phyloP scores from a whole-genome alignment of 768 basidiomycete genomes.

The Strobilomyces echinocephalus region DNA sequence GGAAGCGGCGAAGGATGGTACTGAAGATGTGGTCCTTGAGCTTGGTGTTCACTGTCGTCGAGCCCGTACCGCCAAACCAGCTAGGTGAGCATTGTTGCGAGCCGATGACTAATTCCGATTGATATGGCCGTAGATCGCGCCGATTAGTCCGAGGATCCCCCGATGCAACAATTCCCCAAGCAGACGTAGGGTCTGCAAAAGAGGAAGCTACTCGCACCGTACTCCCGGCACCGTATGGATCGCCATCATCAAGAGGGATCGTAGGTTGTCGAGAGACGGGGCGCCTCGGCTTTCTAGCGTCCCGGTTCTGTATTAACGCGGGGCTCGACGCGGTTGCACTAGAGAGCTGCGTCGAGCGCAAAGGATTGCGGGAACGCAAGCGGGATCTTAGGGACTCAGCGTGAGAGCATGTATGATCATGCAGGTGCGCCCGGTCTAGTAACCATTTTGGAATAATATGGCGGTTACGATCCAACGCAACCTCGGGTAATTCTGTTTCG shows the following conservation, averaged over 20 bases:
- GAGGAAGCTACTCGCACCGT: slow-evolving; percentile 24
- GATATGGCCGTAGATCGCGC: slow-evolving; percentile 37
- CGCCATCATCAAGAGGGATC: slow-evolving; percentile 34
- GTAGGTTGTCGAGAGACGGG: slow-evolving; percentile 41
- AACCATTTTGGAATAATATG: slow-evolving; percentile 97
- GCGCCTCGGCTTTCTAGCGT: slow-evolving; percentile 26
- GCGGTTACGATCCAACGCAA: slow-evolving; percentile 85
- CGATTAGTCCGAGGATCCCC: slow-evolving; percentile 26
- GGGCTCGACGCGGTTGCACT: slow-evolving; percentile 67
- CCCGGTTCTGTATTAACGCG: slow-evolving; percentile 45
- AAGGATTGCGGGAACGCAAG: slow-evolving; percentile 30
- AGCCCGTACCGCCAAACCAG: slow-evolving; percentile 85
- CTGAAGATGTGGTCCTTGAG: slow-evolving; percentile 95
- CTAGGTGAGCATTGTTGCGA: slow-evolving; percentile 37
- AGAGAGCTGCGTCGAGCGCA: slow-evolving; percentile 41
- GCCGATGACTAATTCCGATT: slow-evolving; percentile 36
- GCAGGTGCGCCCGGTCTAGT: slow-evolving; percentile 47
- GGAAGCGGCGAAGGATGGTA: slow-evolving; percentile 74
- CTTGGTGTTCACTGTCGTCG: slow-evolving; percentile 89
- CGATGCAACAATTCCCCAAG: slow-evolving; percentile 13
- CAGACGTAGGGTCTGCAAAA: slow-evolving; percentile 21
- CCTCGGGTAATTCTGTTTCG: slow-evolving; percentile 88
- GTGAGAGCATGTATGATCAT: slow-evolving; percentile 48
- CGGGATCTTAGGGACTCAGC: slow-evolving; percentile 29
- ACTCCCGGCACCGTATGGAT: slow-evolving; percentile 44